A percentile compares a stretch with the other conserved stretches of the same genome.
These are phyloP conservation scores for Crithidia fasciculata DNA, from an alignment of 208 protist species.

Conservation along the genomic window DNA sequence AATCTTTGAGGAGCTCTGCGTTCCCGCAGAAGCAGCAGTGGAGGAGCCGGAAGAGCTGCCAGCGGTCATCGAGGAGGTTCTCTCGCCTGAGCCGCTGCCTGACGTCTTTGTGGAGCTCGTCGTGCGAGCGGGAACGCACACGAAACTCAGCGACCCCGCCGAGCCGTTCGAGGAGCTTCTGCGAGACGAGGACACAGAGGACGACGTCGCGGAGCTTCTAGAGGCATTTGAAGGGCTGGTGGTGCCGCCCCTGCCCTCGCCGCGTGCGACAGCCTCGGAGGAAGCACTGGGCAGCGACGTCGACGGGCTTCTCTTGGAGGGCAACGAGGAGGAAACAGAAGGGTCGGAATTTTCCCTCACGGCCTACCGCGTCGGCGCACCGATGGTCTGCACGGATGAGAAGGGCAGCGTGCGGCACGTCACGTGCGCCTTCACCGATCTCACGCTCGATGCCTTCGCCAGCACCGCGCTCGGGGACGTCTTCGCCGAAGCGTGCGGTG, in stretches of 20 bases:
- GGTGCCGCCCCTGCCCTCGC: background rate
- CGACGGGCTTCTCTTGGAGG: background rate
- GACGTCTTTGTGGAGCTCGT: constrained; percentile 4
- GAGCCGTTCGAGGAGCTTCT: constrained; percentile 13
- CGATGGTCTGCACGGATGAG: background rate
- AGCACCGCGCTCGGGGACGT: constrained; percentile 9
- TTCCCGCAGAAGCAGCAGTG: no score
- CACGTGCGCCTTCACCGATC: constrained; percentile 4
- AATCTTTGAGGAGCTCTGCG: no score
- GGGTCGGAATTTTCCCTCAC: no score
- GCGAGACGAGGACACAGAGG: background rate
- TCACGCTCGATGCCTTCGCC: constrained; percentile 7
- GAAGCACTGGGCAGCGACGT: background rate
- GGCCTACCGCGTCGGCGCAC: constrained; percentile 4
- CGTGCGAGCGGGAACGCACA: background rate
- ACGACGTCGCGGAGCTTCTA: background rate
- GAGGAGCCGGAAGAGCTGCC: no score
- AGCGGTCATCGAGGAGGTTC: no score
- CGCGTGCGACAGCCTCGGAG: no score
- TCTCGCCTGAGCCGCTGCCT: background rate
- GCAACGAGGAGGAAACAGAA: background rate
- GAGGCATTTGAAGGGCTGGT: constrained; percentile 16
- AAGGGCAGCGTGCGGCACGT: background rate
- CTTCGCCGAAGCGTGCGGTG: constrained; percentile 14
- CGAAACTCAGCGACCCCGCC: no score